Conservation (phyloP, 1,139 yeast genomes). For the Pichia inconspicua region DNA sequence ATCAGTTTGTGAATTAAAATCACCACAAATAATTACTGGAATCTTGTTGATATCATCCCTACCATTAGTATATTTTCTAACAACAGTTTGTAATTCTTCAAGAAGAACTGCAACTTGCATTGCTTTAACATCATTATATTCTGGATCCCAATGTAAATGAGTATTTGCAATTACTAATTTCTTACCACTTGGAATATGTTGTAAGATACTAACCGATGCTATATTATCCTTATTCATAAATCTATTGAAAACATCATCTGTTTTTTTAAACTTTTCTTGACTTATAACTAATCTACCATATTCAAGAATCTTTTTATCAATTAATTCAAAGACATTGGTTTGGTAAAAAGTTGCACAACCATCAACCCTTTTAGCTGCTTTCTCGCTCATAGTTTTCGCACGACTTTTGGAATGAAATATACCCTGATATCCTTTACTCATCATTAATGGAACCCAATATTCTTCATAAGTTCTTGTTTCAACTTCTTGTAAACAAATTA, state of each 20-base stretch:
- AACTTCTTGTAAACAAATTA: conserved; percentile 91
- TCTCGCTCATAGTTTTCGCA: conserved; percentile 82
- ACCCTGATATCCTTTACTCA: conserved; percentile 70
- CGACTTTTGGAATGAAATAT: conserved; percentile 82
- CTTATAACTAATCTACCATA: conserved; percentile 84
- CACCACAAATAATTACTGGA: conserved; percentile 86
- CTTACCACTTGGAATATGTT: conserved; percentile 66
- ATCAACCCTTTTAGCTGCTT: conserved; percentile 83
- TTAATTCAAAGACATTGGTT: conserved; percentile 55
- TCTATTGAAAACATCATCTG: conserved; percentile 91
- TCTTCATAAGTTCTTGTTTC: conserved; percentile 83
- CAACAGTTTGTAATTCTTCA: conserved; percentile 70
- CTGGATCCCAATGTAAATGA: conserved; percentile 98
- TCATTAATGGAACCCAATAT: conserved; percentile 73
- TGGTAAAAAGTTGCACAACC: conserved; percentile 94
- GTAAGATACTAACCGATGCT: conserved; percentile 74
- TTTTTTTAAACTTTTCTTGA: conserved; percentile 81
- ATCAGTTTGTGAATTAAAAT: conserved; percentile 79
- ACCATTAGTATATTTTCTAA: conserved; percentile 37
- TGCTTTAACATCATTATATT: conserved; percentile 89
- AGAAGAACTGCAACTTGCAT: conserved; percentile 88
- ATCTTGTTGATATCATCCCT: conserved; percentile 37
- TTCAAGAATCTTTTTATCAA: conserved; percentile 71
- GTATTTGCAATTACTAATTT: conserved; percentile 75
- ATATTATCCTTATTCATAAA: conserved; percentile 94